Base-by-base conservation (phyloP, 148 eudicot genomes). In the Heliamphora exappendiculata region DNA sequence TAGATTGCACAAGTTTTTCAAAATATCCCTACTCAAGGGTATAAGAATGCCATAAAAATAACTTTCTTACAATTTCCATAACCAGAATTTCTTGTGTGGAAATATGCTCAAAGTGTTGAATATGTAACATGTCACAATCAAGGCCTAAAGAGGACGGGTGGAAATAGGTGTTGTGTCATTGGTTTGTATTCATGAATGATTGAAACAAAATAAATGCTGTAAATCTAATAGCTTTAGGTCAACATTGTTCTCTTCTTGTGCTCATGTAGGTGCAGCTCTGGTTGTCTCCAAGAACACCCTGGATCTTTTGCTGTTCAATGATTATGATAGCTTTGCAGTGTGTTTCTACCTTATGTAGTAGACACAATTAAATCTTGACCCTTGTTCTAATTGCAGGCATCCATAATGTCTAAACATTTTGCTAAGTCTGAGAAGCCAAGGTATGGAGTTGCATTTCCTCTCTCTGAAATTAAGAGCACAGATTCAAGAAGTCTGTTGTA, bases 341-440 rank as follows among this genome's bases (percentile, higher is more conserved):
- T 31, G 6, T 51, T 7, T 7, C 67, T 39, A 5, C 1, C 28
- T 41, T 17, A 16, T 37, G 2, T 36, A 26, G 7, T 9, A 5
- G 33, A 1, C 1, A 24, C 39, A 19, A 7, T 24, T n/a, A 22
- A 58, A 59, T 6, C 44, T 12, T 26, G 14, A 39, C 20, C 20
- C 10, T 75, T 57, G 34, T 42, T 31, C 41, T 22, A 13, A 29
- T 76, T 80, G 78, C 92, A 92, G 97, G 97, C 92, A 69, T 92
- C 94, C 49, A 88, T 93, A 47, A 89, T 93, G 94, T 87, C 97
- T 77, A 92, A 90, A 74, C 97, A 86, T 74, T 77, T 88, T 44
- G 64, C 88, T 10, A 92, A 86, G 81, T 85, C 92, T 41, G 93
- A 91, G 78, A 86, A 67, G 83, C 87, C 90, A 62, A 90, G 97